Base-by-base conservation (phyloP, 2,329 filamentous ascomycete genomes). In the Diplodia intermedia region DNA sequence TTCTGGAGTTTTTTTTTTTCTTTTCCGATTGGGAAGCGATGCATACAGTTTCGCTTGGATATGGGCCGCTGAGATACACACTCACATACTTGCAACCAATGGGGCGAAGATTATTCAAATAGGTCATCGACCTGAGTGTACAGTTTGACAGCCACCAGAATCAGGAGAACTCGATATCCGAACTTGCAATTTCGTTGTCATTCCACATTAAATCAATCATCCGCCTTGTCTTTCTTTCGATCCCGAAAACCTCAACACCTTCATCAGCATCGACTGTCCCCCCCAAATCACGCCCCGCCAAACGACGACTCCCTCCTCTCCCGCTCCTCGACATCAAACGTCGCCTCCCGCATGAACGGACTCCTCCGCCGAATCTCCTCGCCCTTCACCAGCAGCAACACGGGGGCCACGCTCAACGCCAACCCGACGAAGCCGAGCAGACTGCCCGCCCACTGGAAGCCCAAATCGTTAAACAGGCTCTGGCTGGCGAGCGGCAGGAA, bases 401-500 rank as follows among this genome's bases (percentile, higher is more conserved):
- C 71, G 0, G 81, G 81, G 2, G 82, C 81, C 40, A 79, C 66
- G 3, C 75, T 79, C 52, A 83, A 69, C 3, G 74, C 77, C 29
- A 80, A 52, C 0, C 78, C 81, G 18, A 83, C 77, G 56, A 82
- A 82, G 0, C 81, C 82, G 0, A 84, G 71, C 36, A 84, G 67
- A 0, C 75, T 79, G 0, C 78, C 78, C 6, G 81, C 82, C 81
- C 81, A 83, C 1, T 78, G 77, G 68, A 78, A 82, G 0, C 80
- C 80, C 8, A 84, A 69, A 0, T 75, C 79, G 3, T 75, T 67
- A 54, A 81, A 83, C 1, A 83, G 71, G 20, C 76, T 69, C 15
- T 77, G 80, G 1, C 81, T 80, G 0, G 80, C 81, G 0, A 84
- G 74, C 0, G 83, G 82, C 14, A 85, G 70, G 12, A 82, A 83